phyloP scores from a whole-genome alignment of 1,139 yeast species.

The Yamadazyma dushanensis region DNA sequence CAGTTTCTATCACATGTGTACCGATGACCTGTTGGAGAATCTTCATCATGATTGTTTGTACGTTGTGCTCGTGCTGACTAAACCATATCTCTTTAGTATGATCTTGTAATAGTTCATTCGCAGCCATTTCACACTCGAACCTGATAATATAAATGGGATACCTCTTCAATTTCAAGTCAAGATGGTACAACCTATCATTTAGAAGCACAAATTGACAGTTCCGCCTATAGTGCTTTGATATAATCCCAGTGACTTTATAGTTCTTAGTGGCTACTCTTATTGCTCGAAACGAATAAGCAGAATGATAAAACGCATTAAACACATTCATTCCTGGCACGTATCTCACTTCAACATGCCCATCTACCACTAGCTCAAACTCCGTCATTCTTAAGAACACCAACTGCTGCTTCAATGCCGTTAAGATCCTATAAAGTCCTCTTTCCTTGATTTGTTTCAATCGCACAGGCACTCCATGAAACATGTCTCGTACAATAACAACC shows the following conservation, averaged over 20 bases:
- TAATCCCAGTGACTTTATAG: slow-evolving; percentile 26
- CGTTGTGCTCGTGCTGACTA: slow-evolving; percentile 23
- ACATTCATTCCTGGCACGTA: slow-evolving; percentile 2
- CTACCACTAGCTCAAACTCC: slow-evolving; percentile 6
- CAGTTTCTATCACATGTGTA: too few species aligned
- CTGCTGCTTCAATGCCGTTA: slow-evolving; percentile 29
- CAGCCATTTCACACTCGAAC: slow-evolving; percentile 26
- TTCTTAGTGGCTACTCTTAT: slow-evolving; percentile 23
- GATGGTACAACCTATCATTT: slow-evolving; percentile 36
- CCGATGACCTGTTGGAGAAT: too few species aligned
- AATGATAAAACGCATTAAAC: slow-evolving; percentile 10
- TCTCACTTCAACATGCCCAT: slow-evolving; percentile 10
- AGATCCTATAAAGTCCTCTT: slow-evolving; percentile 21
- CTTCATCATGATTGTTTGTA: slow-evolving; percentile 30
- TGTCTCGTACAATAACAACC: slow-evolving; percentile 39
- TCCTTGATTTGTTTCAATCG: slow-evolving; percentile 37
- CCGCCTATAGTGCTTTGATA: slow-evolving; percentile 29
- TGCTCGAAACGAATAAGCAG: slow-evolving; percentile 15
- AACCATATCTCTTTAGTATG: slow-evolving; percentile 33
- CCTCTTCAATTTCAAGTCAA: slow-evolving; percentile 17
- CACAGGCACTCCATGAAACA: slow-evolving; percentile 61
- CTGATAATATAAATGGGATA: slow-evolving; percentile 41
- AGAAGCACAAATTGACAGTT: slow-evolving; percentile 47
- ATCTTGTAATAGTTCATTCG: slow-evolving; percentile 43
- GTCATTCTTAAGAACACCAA: slow-evolving; percentile 6